Evolutionary conservation across 306 rosid genomes (phyloP).

Genomic region (Casuarina glauca): DNA sequence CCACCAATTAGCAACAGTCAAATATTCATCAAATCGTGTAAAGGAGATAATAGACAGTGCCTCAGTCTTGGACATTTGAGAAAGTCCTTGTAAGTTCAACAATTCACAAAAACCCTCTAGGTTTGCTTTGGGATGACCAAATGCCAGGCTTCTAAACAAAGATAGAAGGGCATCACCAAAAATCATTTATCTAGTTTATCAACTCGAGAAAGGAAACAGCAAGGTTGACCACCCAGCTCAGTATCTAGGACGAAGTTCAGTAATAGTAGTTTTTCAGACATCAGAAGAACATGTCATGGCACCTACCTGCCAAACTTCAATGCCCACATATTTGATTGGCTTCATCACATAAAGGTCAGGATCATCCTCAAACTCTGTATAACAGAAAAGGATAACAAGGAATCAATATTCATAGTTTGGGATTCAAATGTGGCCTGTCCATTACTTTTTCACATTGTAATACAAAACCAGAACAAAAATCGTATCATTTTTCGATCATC

Average conservation of each 20-base stretch:
- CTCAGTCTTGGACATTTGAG: not conserved
- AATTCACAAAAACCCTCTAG: not conserved
- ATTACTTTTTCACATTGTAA: not conserved
- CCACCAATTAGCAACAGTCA: slow-evolving; percentile 25
- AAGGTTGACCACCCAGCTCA: not conserved
- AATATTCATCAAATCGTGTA: not conserved
- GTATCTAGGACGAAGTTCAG: not conserved
- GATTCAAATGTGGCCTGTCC: not conserved
- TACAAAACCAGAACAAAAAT: not conserved
- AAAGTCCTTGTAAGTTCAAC: not conserved
- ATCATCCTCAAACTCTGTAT: slow-evolving; percentile 90
- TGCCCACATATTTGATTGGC: slow-evolving; percentile 90
- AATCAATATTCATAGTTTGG: not conserved
- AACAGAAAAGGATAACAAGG: slow-evolving; percentile 16
- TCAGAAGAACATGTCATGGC: slow-evolving; percentile 8
- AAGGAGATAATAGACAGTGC: not conserved
- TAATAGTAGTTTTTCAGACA: not conserved
- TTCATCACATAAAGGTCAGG: slow-evolving; percentile 82
- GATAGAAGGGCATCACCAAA: not conserved
- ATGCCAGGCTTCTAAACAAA: not conserved
- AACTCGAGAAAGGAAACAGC: not conserved
- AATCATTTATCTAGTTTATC: not conserved
- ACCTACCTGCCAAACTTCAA: slow-evolving; percentile 98
- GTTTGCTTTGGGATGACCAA: not conserved
- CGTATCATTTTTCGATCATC: too few species aligned